Evolutionary conservation across 345 rosid species (phyloP).

Genomic region (rapeseed (Brassica napus)): Da-Ae NC_063449.1:17694001-17694500

Average conservation of each 20-base stretch:
- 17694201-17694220: neutral
- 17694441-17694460: constrained; percentile 5
- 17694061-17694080: neutral
- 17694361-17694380: neutral
- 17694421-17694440: neutral
- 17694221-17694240: neutral
- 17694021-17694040: neutral
- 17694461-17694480: neutral
- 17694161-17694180: neutral
- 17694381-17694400: neutral
- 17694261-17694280: neutral
- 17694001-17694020: no score
- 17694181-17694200: neutral
- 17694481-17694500: neutral
- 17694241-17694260: neutral
- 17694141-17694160: neutral
- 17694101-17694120: neutral
- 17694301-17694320: neutral
- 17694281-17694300: neutral
- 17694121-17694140: neutral
- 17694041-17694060: neutral
- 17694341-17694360: neutral
- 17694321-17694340: neutral
- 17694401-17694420: neutral
- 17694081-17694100: neutral